Evolutionary conservation across 352 stramenopile genomes (phyloP).

Genomic region (Aphanomyces euteiches): DNA sequence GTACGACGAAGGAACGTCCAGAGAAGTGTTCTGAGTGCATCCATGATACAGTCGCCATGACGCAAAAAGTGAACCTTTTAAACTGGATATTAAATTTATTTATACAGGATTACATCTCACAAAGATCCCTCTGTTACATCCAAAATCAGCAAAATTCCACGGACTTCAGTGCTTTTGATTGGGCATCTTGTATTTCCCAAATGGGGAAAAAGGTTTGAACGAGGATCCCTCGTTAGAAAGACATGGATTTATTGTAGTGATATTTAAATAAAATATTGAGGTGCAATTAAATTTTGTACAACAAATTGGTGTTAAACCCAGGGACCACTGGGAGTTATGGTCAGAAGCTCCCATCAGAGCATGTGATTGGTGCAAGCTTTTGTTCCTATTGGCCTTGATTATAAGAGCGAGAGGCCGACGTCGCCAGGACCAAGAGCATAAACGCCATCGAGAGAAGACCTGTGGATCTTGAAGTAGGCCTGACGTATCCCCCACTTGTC

Average conservation of each 20-base stretch:
- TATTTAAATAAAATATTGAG: not conserved
- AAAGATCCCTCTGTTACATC: not conserved
- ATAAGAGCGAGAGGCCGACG: conserved; percentile 6
- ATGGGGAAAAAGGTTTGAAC: too few relatives aligned
- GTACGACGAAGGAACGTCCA: not conserved
- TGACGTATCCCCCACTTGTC: too few relatives aligned
- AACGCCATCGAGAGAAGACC: not conserved
- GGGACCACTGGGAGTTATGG: too few relatives aligned
- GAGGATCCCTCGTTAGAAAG: too few relatives aligned
- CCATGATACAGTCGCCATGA: not conserved
- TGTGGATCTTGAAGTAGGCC: too few relatives aligned
- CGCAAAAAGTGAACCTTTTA: not conserved
- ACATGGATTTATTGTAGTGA: too few relatives aligned
- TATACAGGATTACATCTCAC: conserved; percentile 15
- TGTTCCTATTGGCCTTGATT: conserved; percentile 8
- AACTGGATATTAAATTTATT: conserved; percentile 9
- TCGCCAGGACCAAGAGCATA: not conserved
- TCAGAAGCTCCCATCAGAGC: too few relatives aligned
- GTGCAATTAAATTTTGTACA: not conserved
- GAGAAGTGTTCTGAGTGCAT: not conserved
- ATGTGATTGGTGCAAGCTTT: conserved; percentile 9
- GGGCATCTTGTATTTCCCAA: not conserved
- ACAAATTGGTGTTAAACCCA: not conserved
- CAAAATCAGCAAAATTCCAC: not conserved
- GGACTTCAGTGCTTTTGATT: not conserved